Percentiles rank a stretch among this genome's conserved stretches.
phyloP scores from a whole-genome alignment of 495 filamentous ascomycete species.

The Ramalina peruviana region DNA sequence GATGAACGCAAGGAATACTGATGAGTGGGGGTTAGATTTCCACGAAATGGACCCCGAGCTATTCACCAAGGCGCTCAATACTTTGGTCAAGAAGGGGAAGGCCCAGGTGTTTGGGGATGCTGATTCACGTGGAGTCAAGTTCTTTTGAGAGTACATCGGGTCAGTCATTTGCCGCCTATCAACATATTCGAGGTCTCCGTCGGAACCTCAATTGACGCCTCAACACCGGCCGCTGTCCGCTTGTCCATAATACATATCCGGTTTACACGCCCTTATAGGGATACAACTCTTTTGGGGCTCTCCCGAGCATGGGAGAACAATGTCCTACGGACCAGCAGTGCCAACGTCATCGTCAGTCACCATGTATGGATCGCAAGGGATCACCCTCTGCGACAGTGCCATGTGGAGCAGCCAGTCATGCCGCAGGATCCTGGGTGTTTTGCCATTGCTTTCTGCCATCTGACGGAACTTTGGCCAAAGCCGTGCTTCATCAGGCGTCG shows the following conservation, averaged over 20 bases:
- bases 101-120: constrained; percentile 85
- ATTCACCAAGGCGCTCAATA: constrained; percentile 59
- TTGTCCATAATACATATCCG: no score
- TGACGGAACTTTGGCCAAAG: constrained; percentile 71
- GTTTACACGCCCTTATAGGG: no score
- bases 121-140: constrained; percentile 84
- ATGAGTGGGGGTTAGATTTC: constrained; percentile 43
- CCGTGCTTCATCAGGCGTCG: constrained; percentile 46
- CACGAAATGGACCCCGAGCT: constrained; percentile 75
- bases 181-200: no score
- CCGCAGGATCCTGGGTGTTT: constrained; percentile 60
- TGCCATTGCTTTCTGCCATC: constrained; percentile 55
- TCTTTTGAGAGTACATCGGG: constrained; percentile 47
- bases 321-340: neutral
- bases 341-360: constrained; percentile 15
- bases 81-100: constrained; percentile 76
- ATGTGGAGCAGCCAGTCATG: constrained; percentile 82
- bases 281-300: no score
- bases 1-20: neutral
- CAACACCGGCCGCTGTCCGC: no score
- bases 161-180: no score
- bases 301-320: no score
- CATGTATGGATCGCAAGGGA: constrained; percentile 49
- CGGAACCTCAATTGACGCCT: no score
- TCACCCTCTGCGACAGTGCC: constrained; percentile 70